Conservation (phyloP, 352 stramenopile genomes). For the Globisporangium abappressorium region DNA sequence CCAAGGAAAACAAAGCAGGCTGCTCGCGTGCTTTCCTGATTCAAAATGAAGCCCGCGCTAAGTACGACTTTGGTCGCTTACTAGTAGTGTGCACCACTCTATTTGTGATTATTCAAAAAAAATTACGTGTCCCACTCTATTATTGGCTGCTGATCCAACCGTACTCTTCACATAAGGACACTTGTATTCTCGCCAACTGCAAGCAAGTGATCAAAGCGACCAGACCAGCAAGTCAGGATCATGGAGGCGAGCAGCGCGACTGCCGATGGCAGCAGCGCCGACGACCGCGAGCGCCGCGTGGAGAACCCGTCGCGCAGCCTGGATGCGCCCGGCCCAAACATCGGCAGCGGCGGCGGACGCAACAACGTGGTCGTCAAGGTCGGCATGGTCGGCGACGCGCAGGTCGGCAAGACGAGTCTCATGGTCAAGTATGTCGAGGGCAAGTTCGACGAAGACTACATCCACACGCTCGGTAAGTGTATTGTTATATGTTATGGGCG, state of each 20-base stretch:
- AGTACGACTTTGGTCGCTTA: neutral
- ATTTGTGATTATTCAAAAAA: no score
- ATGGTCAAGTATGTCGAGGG: conserved; percentile 97
- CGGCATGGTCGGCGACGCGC: conserved; percentile 93
- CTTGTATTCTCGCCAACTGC: conserved; percentile 1
- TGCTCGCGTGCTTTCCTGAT: neutral
- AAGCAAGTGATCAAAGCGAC: neutral
- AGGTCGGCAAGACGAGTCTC: conserved; percentile 94
- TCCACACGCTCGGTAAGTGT: conserved; percentile 90
- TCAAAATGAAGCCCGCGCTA: neutral
- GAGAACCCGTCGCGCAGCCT: conserved; percentile 28
- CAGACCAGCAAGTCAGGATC: neutral
- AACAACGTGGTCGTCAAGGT: conserved; percentile 92
- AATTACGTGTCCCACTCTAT: no score
- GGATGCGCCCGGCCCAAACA: conserved; percentile 21
- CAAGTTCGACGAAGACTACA: conserved; percentile 96
- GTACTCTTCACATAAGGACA: neutral
- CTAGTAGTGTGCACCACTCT: no score
- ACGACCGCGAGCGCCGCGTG: conserved; percentile 11
- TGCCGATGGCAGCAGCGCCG: neutral
- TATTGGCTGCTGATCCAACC: neutral
- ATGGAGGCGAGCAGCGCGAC: conserved; percentile 4
- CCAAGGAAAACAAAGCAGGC: neutral
- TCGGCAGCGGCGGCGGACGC: conserved; percentile 37
- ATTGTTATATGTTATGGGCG: neutral